Percentiles rank a stretch among this genome's conserved stretches.
Evolutionary conservation across 768 basidiomycete species (phyloP).

Genomic region (Lentinula aciculospora): DNA sequence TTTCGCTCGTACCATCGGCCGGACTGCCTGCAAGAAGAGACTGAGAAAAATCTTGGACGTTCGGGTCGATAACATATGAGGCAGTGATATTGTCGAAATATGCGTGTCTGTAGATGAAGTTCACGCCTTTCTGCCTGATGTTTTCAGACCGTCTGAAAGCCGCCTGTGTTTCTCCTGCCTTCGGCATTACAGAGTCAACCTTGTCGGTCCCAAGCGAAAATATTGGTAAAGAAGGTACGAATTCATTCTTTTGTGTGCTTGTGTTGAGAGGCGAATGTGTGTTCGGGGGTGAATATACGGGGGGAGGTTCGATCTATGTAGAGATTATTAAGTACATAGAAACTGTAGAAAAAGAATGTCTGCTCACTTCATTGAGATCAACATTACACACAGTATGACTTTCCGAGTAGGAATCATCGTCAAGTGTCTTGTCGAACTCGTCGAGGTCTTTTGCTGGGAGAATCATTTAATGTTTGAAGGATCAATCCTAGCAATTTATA

Average conservation of each 20-base stretch:
- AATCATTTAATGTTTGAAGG: neutral
- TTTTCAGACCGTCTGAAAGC: neutral
- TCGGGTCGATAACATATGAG: neutral
- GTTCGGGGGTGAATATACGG: neutral
- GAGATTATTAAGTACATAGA: neutral
- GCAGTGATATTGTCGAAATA: constrained; percentile 1
- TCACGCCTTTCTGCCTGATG: neutral
- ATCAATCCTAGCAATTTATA: too few species aligned
- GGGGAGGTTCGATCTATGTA: neutral
- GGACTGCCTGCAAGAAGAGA: neutral
- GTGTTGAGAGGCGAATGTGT: neutral
- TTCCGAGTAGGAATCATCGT: neutral
- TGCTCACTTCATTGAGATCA: neutral
- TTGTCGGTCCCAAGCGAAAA: neutral
- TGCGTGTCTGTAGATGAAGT: neutral
- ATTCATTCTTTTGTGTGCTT: neutral
- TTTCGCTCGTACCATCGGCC: neutral
- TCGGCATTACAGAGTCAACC: too few species aligned
- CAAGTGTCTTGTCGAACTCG: neutral
- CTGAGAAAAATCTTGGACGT: neutral
- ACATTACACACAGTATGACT: neutral
- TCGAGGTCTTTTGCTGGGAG: neutral
- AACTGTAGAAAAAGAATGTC: neutral
- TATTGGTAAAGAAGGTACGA: neutral
- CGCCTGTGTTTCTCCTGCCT: neutral